phyloP scores from a whole-genome alignment of 2,329 filamentous ascomycete species.

The Botryosphaeria dothidea region DNA sequence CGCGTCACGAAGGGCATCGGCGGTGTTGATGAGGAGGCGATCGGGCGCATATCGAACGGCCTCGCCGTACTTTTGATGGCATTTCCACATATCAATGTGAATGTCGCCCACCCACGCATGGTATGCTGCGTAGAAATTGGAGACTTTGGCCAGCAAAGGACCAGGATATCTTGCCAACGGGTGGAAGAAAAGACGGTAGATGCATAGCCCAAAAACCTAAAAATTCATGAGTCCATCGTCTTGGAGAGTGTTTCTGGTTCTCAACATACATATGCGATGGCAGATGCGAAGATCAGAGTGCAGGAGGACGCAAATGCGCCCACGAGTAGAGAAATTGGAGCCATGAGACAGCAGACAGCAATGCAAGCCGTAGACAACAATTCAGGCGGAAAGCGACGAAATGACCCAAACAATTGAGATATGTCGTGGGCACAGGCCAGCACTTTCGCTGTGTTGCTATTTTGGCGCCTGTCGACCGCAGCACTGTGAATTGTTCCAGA shows the following conservation, averaged over 20 bases:
- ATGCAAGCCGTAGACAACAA: background rate
- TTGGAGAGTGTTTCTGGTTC: background rate
- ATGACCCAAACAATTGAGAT: background rate
- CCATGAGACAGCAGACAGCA: background rate
- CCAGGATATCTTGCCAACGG: slow-evolving; percentile 46
- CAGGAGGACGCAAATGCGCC: slow-evolving; percentile 1
- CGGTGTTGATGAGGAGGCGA: slow-evolving; percentile 74
- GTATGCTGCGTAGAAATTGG: slow-evolving; percentile 49
- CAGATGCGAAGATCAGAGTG: background rate
- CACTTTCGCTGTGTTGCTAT: background rate
- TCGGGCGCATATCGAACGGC: slow-evolving; percentile 79
- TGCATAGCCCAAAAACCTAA: background rate
- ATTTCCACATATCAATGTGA: slow-evolving; percentile 70
- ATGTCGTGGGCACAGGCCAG: background rate
- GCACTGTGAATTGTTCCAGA: background rate
- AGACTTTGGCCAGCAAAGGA: slow-evolving; percentile 40
- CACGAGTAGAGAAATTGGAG: background rate
- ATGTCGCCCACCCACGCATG: slow-evolving; percentile 74
- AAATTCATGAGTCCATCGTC: background rate
- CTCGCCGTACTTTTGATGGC: slow-evolving; percentile 70
- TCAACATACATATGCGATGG: background rate
- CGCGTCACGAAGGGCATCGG: slow-evolving; percentile 44
- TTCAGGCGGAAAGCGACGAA: background rate
- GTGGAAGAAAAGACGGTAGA: slow-evolving; percentile 45
- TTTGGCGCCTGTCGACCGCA: background rate